These are phyloP conservation scores for Lentinula lateritia DNA, from an alignment of 768 basidiomycete genomes.

Conservation along the genomic window DNA sequence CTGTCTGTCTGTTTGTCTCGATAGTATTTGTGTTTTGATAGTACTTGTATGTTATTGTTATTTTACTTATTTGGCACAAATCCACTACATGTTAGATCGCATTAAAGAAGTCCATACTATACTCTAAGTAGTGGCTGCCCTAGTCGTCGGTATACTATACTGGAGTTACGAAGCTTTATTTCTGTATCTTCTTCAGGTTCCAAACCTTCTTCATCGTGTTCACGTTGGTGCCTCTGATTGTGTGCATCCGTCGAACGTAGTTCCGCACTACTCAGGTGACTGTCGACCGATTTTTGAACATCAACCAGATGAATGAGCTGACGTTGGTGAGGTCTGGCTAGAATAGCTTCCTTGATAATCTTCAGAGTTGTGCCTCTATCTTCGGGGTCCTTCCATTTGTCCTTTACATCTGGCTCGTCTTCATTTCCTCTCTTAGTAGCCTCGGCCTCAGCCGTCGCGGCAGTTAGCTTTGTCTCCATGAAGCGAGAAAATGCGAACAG, in stretches of 20 bases:
- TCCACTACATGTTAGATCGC: too few species aligned
- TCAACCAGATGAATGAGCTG: constrained; percentile 30
- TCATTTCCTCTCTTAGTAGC: not conserved
- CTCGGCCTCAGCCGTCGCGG: constrained; percentile 13
- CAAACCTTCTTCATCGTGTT: not conserved
- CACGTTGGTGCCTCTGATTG: not conserved
- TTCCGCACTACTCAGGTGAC: constrained; percentile 12
- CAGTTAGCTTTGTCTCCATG: constrained; percentile 22
- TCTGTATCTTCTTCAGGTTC: not conserved
- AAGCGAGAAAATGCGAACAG: constrained; percentile 20
- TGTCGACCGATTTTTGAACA: constrained; percentile 30
- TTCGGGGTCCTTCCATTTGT: constrained; percentile 2
- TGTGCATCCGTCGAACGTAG: constrained; percentile 1
- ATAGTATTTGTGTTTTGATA: too few species aligned
- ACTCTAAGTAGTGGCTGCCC: not conserved
- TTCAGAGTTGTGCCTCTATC: constrained; percentile 15
- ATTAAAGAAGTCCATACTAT: not conserved
- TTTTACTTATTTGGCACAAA: too few species aligned
- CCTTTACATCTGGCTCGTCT: constrained; percentile 3
- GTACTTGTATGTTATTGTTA: too few species aligned
- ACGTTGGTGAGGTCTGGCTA: constrained; percentile 11
- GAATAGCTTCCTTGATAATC: constrained; percentile 14
- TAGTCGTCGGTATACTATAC: not conserved
- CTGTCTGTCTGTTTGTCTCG: too few species aligned
- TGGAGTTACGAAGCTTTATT: not conserved